phyloP scores from a whole-genome alignment of 2,329 filamentous ascomycete genomes.

The Claviceps monticola region DNA sequence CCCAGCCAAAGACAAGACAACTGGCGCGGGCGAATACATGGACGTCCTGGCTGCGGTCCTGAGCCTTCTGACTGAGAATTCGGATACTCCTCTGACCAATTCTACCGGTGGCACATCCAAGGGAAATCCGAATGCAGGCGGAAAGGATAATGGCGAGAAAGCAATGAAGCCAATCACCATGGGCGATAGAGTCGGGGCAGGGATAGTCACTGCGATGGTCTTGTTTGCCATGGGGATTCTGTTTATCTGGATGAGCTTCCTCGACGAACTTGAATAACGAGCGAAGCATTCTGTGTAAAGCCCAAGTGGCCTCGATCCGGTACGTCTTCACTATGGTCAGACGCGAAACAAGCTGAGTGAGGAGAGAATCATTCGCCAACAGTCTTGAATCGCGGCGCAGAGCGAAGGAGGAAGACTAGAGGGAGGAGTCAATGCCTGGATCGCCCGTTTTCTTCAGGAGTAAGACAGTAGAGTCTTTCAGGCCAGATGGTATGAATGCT shows the following conservation, averaged over 20 bases:
- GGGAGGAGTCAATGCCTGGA: too few species aligned
- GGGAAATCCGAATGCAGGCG: conserved; percentile 26
- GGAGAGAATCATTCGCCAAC: too few species aligned
- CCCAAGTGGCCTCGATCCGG: too few species aligned
- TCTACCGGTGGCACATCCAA: conserved; percentile 35
- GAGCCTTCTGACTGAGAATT: conserved; percentile 24
- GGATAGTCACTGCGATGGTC: conserved; percentile 31
- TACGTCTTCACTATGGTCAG: too few species aligned
- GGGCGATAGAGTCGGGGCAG: conserved; percentile 12
- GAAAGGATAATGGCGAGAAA: conserved; percentile 15
- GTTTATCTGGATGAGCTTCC: conserved; percentile 35
- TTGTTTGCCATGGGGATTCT: conserved; percentile 25
- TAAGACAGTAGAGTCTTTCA: too few species aligned
- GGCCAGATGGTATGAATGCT: too few species aligned
- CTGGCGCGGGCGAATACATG: background rate
- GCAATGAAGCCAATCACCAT: background rate
- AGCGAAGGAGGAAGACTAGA: too few species aligned
- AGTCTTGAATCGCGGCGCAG: too few species aligned
- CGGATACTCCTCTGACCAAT: conserved; percentile 28
- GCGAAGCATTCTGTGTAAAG: background rate
- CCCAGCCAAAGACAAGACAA: background rate
- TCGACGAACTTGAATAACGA: conserved; percentile 7
- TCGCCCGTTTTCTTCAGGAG: too few species aligned
- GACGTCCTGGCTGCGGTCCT: conserved; percentile 39
- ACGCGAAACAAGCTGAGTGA: too few species aligned